Evolutionary conservation across 2,329 filamentous ascomycete genomes (phyloP).

Genomic region (Juglanconis oblonga): DNA sequence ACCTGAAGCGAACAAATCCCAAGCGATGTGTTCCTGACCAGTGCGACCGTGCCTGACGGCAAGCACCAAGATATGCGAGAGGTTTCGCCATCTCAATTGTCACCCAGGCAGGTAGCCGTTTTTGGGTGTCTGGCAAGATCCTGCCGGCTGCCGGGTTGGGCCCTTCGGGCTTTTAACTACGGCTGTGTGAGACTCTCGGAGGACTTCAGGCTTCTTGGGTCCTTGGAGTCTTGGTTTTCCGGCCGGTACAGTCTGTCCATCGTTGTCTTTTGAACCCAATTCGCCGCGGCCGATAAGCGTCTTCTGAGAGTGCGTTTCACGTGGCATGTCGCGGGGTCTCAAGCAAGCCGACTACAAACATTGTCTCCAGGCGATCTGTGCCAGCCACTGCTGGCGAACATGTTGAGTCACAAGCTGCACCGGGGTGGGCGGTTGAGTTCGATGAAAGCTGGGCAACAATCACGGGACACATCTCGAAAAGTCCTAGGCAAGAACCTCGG

Average conservation of each 20-base stretch:
- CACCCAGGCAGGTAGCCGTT: constrained; percentile 1
- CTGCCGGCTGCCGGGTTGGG: not conserved
- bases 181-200: not conserved
- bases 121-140: constrained; percentile 9
- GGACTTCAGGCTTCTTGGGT: not conserved
- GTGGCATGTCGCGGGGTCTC: too few species aligned
- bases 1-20: constrained; percentile 3
- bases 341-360: too few species aligned
- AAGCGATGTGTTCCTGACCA: constrained; percentile 5
- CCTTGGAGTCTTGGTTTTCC: too few species aligned
- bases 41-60: constrained; percentile 2
- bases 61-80: not conserved
- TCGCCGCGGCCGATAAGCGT: too few species aligned
- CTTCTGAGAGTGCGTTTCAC: too few species aligned
- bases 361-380: too few species aligned
- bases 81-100: constrained; percentile 8
- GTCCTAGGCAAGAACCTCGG: not conserved
- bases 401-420: too few species aligned
- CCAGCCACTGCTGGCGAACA: too few species aligned
- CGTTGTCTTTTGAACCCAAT: too few species aligned
- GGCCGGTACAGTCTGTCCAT: too few species aligned
- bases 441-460: too few species aligned
- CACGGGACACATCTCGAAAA: not conserved
- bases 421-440: too few species aligned
- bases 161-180: not conserved